These are phyloP conservation scores for Aspergillus carbonarius DNA, from an alignment of 2,329 filamentous ascomycete genomes.

Conservation along the genomic window DNA sequence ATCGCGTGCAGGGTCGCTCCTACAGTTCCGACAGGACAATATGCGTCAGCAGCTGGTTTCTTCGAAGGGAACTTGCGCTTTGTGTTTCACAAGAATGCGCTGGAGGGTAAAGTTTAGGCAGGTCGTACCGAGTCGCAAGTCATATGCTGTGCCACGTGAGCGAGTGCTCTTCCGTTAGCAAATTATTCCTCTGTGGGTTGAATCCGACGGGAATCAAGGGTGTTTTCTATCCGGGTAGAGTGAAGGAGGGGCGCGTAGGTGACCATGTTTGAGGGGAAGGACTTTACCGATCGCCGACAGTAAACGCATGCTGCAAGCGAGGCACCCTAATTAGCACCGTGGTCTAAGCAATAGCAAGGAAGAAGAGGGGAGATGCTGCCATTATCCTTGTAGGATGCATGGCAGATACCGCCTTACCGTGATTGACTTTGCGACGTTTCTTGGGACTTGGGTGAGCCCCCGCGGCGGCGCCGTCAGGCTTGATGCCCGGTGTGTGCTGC, in stretches of 20 bases:
- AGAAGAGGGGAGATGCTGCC: constrained; percentile 14
- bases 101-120: constrained; percentile 21
- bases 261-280: constrained; percentile 8
- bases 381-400: constrained; percentile 28
- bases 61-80: constrained; percentile 16
- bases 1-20: constrained; percentile 95
- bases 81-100: constrained; percentile 25
- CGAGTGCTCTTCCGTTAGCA: constrained; percentile 48
- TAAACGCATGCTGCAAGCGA: constrained; percentile 74
- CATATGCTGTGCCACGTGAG: constrained; percentile 69
- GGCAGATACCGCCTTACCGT: constrained; percentile 61
- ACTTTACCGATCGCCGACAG: constrained; percentile 82
- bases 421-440: constrained; percentile 86
- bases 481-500: constrained; percentile 28
- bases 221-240: constrained; percentile 13
- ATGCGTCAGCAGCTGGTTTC: constrained; percentile 30
- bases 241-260: constrained; percentile 10
- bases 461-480: constrained; percentile 34
- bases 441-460: constrained; percentile 60
- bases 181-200: constrained; percentile 22
- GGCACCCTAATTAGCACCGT: constrained; percentile 26
- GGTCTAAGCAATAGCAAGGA: constrained; percentile 15
- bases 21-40: constrained; percentile 39
- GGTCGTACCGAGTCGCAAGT: constrained; percentile 81
- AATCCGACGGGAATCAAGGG: constrained; percentile 12